Base-by-base conservation (phyloP, 805 yeast genomes). In the Priceomyces medius region DNA sequence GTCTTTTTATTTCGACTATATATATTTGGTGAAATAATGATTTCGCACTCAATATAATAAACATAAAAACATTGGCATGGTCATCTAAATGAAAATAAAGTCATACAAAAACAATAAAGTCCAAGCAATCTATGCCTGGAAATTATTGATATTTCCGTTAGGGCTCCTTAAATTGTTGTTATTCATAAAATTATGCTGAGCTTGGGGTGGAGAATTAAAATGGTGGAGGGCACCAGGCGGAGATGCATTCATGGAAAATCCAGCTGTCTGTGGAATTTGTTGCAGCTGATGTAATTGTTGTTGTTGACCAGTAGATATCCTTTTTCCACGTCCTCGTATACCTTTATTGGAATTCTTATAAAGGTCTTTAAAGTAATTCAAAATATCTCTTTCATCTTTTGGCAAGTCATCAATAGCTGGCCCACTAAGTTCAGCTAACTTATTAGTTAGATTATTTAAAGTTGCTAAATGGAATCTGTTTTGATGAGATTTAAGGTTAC, bases 401-500 rank as follows among this genome's bases (percentile, higher is more conserved):
- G 90, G 85, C 20, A 78, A 60, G 44, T 68, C 66, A 31, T 73
- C 70, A 10, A 68, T 46, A 14, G 64, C 65, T 3, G 77, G 74
- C 16, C 81, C 78, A 28, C 61, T 55, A 40, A 81, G 63, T 48
- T 79, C 81, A 1, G 91, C 89, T 46, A 85, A 63, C 50, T 73
- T 78, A 44, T 72, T 77, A 1, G 95, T 86, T 57, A 89, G 68
- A 23, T 68, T 69, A 49, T 80, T 80, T 48, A 91, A 70, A 0
- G 95, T 82, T 12, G 77, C 78, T 48, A 81, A 63, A 61, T 89
- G 98, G 57, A 89, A 88, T 52, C 90, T 74, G 63, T 90, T 91
- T 58, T 90, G 98, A 62, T 91, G 98, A 1, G 95, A 86, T 63
- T 91, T 90, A 71, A 90, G 74, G 56, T 90, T 90, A 3, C 97